Evolutionary conservation across 352 stramenopile genomes (phyloP).

Genomic region (Thraustotheca clavata): DNA sequence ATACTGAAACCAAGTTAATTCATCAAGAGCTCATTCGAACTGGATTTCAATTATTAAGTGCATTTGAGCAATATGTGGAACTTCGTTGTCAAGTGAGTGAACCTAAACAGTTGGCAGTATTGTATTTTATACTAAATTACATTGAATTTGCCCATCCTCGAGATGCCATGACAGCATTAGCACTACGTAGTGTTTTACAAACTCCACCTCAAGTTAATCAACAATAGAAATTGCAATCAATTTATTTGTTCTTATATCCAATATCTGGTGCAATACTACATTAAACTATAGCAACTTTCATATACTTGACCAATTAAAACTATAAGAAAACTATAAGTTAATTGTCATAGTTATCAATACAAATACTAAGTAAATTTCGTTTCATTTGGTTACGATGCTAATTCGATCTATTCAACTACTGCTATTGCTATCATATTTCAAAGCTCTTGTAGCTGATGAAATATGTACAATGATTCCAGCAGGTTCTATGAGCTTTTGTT

Average conservation of each 20-base stretch:
- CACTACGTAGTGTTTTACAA: neutral
- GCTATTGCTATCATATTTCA: no score
- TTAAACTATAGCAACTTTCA: no score
- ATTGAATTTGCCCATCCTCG: neutral
- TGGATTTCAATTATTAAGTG: neutral
- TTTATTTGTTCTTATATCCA: no score
- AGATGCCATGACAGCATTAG: neutral
- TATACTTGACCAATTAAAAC: no score
- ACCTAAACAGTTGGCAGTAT: neutral
- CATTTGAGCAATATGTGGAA: conserved; percentile 3
- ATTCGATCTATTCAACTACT: no score
- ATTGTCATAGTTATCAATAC: no score
- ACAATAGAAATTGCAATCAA: no score
- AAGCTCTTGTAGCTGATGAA: neutral
- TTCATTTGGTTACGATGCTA: no score
- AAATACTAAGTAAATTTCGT: no score
- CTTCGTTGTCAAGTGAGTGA: neutral
- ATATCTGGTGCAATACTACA: no score
- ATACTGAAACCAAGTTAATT: neutral
- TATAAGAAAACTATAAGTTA: no score
- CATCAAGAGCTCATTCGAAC: neutral
- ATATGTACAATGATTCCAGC: conserved; percentile 30
- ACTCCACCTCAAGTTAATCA: neutral
- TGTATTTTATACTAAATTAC: neutral
- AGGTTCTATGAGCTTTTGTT: conserved; percentile 67